Percentiles rank a stretch among this genome's conserved stretches.
These are phyloP conservation scores for Uronychia setigera DNA, from an alignment of 73 alveolate species.

Conservation along the genomic window DNA sequence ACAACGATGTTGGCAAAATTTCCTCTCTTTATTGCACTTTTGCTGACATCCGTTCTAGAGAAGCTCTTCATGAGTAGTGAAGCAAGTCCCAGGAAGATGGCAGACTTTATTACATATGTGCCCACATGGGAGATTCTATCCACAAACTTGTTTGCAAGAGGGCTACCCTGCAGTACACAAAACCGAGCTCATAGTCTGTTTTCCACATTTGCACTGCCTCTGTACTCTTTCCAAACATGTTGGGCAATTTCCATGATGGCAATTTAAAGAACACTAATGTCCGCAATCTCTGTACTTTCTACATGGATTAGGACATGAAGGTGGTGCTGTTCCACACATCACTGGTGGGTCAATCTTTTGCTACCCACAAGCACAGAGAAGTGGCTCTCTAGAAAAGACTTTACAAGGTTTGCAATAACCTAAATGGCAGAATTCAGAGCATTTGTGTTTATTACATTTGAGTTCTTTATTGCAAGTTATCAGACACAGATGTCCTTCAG, in stretches of 20 bases:
- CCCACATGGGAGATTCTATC: slow-evolving; percentile 54
- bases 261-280: slow-evolving; percentile 74
- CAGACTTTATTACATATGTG: slow-evolving; percentile 65
- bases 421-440: slow-evolving; percentile 93
- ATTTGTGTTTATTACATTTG: slow-evolving; percentile 91
- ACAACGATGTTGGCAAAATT: slow-evolving; percentile 74
- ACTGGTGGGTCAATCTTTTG: slow-evolving; percentile 86
- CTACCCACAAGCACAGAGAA: slow-evolving; percentile 90
- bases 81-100: slow-evolving; percentile 50
- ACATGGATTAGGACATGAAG: slow-evolving; percentile 79
- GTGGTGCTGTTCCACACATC: slow-evolving; percentile 80
- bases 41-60: slow-evolving; percentile 57
- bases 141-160: slow-evolving; percentile 68
- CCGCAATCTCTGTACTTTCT: slow-evolving; percentile 84
- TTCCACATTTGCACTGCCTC: slow-evolving; percentile 71
- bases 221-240: slow-evolving; percentile 72
- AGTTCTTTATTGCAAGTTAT: slow-evolving; percentile 85
- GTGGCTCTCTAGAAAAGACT: slow-evolving; percentile 79
- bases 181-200: slow-evolving; percentile 47
- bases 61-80: slow-evolving; percentile 11
- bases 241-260: slow-evolving; percentile 84
- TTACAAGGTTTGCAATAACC: slow-evolving; percentile 96
- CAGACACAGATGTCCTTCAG: slow-evolving; percentile 92
- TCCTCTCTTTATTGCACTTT: slow-evolving; percentile 54
- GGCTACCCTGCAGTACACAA: slow-evolving; percentile 65